Percentiles rank a stretch among this genome's conserved stretches.
phyloP scores from a whole-genome alignment of 1,139 yeast genomes.

The Sporopachydermia cereana region DNA sequence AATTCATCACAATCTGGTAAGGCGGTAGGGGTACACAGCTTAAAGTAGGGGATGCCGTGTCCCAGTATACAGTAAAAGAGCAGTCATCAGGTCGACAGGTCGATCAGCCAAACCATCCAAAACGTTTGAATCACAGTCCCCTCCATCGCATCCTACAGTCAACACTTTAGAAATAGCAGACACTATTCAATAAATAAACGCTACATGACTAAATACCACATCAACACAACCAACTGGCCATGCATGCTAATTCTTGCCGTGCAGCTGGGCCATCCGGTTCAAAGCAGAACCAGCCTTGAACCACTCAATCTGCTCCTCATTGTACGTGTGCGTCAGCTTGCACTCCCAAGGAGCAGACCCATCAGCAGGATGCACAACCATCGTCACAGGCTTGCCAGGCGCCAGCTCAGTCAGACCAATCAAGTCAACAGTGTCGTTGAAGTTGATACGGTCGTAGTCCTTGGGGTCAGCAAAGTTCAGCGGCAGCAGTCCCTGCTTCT shows the following conservation, averaged over 20 bases:
- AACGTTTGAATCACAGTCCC: too few relatives aligned
- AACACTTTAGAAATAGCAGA: too few relatives aligned
- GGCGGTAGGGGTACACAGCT: too few relatives aligned
- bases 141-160: too few relatives aligned
- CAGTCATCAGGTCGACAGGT: too few relatives aligned
- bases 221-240: too few relatives aligned
- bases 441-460: constrained; percentile 90
- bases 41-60: too few relatives aligned
- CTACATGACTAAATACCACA: not conserved
- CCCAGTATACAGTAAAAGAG: too few relatives aligned
- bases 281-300: constrained; percentile 98
- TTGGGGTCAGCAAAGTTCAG: constrained; percentile 81
- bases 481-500: constrained; percentile 97
- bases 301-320: constrained; percentile 95
- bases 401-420: constrained; percentile 76
- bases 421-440: constrained; percentile 82
- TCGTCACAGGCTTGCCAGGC: constrained; percentile 82
- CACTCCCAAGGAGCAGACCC: constrained; percentile 76
- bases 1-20: too few relatives aligned
- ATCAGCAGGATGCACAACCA: constrained; percentile 84
- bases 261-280: constrained; percentile 71
- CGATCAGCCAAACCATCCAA: too few relatives aligned
- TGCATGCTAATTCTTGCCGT: too few relatives aligned
- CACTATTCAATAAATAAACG: not conserved
- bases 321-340: constrained; percentile 90